A percentile compares a stretch with the other conserved stretches of the same genome.
These are phyloP conservation scores for Pistacia integerrima DNA, from an alignment of 345 rosid species.

Conservation along the genomic window DNA sequence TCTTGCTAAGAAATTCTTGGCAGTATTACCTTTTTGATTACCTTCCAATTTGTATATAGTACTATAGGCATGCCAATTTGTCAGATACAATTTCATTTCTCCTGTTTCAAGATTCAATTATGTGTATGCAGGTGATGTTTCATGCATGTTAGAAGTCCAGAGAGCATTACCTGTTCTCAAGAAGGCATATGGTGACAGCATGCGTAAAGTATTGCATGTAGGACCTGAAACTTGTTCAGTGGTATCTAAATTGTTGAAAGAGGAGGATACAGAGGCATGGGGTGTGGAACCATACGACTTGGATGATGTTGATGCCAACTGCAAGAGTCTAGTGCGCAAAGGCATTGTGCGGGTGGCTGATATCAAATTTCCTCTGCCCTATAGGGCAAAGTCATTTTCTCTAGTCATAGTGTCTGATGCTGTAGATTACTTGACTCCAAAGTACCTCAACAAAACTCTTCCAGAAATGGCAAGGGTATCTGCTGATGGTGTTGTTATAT, in stretches of 20 bases:
- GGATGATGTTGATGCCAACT: conserved; percentile 56
- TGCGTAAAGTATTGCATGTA: conserved; percentile 62
- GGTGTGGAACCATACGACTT: conserved; percentile 78
- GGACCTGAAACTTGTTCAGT: conserved; percentile 74
- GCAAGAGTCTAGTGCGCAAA: conserved; percentile 55
- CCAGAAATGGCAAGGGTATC: conserved; percentile 70
- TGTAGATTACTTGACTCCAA: conserved; percentile 71
- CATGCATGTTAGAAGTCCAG: conserved; percentile 64
- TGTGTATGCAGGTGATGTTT: conserved; percentile 44
- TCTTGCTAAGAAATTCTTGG: not conserved
- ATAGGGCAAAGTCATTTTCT: conserved; percentile 65
- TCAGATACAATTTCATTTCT: not conserved
- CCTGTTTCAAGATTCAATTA: conserved; percentile 1
- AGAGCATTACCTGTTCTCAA: conserved; percentile 54
- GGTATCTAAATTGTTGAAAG: conserved; percentile 61
- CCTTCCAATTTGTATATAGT: not conserved
- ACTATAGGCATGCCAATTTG: not conserved
- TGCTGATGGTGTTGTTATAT: conserved; percentile 52
- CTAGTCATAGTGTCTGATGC: conserved; percentile 71
- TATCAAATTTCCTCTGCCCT: conserved; percentile 66
- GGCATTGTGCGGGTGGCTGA: conserved; percentile 64
- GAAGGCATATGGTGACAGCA: conserved; percentile 70
- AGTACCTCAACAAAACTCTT: conserved; percentile 65
- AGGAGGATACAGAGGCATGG: conserved; percentile 59
- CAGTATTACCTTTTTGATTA: not conserved